Evolutionary conservation across 371 early-diverging fungal genomes (phyloP).

Genomic region (Conidiobolus incongruus): DNA sequence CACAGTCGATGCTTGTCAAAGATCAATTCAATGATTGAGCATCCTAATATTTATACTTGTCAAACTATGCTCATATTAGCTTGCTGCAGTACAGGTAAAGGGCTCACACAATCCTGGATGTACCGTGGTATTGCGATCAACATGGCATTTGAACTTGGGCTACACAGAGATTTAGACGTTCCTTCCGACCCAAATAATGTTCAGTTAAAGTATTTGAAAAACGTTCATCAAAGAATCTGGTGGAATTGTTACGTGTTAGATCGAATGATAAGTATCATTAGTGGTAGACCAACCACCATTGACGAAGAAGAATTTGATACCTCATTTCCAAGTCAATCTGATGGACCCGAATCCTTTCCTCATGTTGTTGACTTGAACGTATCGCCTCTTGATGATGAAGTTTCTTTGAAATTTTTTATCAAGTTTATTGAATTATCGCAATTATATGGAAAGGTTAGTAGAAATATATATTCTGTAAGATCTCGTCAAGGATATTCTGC

Average conservation of each 20-base stretch:
- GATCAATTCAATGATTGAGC: background rate
- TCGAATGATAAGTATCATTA: constrained; percentile 15
- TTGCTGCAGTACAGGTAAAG: background rate
- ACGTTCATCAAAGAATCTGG: constrained; percentile 33
- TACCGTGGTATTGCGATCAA: constrained; percentile 26
- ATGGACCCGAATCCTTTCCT: background rate
- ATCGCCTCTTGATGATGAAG: background rate
- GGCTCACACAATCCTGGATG: constrained; percentile 4
- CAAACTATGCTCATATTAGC: constrained; percentile 12
- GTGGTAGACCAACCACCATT: constrained; percentile 21
- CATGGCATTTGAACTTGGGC: constrained; percentile 40
- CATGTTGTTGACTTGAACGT: background rate
- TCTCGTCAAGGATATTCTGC: constrained; percentile 3
- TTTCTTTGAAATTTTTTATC: background rate
- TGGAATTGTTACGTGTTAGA: constrained; percentile 33
- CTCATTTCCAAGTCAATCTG: background rate
- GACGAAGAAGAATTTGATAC: constrained; percentile 23
- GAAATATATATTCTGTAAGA: constrained; percentile 1
- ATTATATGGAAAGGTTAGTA: constrained; percentile 1
- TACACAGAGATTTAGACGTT: constrained; percentile 40
- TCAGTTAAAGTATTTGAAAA: constrained; percentile 12
- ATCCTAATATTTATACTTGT: constrained; percentile 2
- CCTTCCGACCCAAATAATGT: too few relatives aligned
- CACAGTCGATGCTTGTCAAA: too few relatives aligned
- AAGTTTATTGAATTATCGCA: background rate